Evolutionary conservation across 1,284 basidiomycete species (phyloP), one percentile per base, ranked within the genome.

Genomic region (Ceratobasidium theobromae): DNA sequence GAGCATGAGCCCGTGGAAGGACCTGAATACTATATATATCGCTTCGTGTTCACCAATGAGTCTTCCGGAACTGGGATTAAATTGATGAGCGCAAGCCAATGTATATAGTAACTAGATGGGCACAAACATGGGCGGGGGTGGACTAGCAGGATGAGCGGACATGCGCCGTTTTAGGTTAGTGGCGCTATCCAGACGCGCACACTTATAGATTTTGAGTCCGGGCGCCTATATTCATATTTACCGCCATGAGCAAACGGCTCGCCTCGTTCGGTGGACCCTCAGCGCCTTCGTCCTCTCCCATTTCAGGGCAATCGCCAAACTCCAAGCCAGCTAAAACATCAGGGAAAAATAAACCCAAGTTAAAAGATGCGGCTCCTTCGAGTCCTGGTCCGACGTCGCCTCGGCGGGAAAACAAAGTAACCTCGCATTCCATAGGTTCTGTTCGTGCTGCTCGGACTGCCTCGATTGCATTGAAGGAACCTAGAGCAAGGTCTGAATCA

Each of bases 201-300:
- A 4, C 23, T 43, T 43, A 43, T 21, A n/a, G n/a, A n/a, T n/a
- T n/a, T n/a, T n/a, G n/a, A n/a, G n/a, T n/a, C n/a, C n/a, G n/a
- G n/a, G n/a, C n/a, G n/a, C n/a, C n/a, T n/a, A n/a, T n/a, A n/a
- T n/a, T n/a, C n/a, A n/a, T n/a, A n/a, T n/a, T n/a, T n/a, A n/a
- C 55, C 55, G 46, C 45, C 57, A 64, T 64, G 58, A 64, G 58
- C 58, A 64, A 64, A 64, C 58, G 58, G 3, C 48, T 64, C 32
- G 46, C 58, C 14, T 64, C 58, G 11, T 64, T 64, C 28, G 58
- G 32, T 18, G 58, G 58, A 9, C 58, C 58, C 46, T 64, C 58
- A 11, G 32, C 25, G 8, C 58, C 58, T 18, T 51, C 58, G 4
- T 52, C 58, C 23, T 28, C 58, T 6, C 58, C 58, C 3, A 38